Conservation (phyloP, 2,329 filamentous ascomycete genomes). For the Harringtonia lauricola region DNA sequence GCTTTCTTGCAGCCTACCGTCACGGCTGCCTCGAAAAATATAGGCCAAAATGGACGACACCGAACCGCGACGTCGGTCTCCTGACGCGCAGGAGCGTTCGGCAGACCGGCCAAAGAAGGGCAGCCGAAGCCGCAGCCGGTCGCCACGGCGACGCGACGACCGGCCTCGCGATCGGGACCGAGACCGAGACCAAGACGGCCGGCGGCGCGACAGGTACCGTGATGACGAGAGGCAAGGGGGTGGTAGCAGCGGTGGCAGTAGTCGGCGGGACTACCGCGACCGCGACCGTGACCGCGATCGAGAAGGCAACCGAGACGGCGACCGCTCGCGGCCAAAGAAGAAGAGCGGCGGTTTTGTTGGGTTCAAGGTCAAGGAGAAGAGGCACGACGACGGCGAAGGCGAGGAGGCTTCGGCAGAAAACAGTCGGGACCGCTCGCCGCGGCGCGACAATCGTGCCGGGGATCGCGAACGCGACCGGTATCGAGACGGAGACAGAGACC, state of each 20-base stretch:
- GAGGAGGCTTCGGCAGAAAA: slow-evolving; percentile 20
- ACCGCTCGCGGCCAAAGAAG: slow-evolving; percentile 10
- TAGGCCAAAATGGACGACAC: not conserved
- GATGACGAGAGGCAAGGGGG: not conserved
- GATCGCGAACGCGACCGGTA: not conserved
- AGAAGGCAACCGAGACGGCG: slow-evolving; percentile 16
- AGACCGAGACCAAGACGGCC: not conserved
- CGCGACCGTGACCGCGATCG: slow-evolving; percentile 12
- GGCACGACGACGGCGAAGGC: slow-evolving; percentile 30
- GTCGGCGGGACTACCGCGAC: not conserved
- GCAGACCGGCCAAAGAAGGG: not conserved
- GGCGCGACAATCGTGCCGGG: slow-evolving; percentile 16
- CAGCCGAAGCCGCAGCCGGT: slow-evolving; percentile 3
- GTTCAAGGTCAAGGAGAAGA: slow-evolving; percentile 49
- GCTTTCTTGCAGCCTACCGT: too few relatives aligned
- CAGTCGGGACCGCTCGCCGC: slow-evolving; percentile 24
- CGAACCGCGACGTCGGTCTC: not conserved
- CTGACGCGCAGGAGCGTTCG: too few relatives aligned
- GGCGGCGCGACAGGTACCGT: not conserved
- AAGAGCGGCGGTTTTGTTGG: slow-evolving; percentile 24
- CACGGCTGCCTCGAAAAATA: not conserved
- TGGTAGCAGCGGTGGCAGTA: too few relatives aligned
- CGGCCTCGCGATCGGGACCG: not conserved
- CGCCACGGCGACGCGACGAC: slow-evolving; percentile 2
- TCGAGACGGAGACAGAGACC: slow-evolving; percentile 19